Percentiles rank a stretch among this genome's conserved stretches.
Evolutionary conservation across 495 filamentous ascomycete species (phyloP).

Genomic region (Podospora pseudopauciseta): DNA sequence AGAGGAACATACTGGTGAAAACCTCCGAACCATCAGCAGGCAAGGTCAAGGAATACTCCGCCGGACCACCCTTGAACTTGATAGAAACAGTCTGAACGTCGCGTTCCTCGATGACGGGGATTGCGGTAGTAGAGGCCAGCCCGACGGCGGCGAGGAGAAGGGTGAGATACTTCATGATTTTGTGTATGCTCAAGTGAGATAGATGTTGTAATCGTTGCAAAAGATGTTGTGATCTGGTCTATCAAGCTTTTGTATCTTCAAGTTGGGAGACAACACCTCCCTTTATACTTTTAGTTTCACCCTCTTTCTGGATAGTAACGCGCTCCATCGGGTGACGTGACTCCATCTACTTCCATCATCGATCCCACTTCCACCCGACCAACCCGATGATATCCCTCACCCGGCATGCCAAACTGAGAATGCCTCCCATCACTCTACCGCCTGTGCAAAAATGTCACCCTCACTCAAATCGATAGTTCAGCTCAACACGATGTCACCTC

Average conservation of each 20-base stretch:
- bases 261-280: neutral
- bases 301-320: neutral
- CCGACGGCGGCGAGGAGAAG: slow-evolving; percentile 14
- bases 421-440: neutral
- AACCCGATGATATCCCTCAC: neutral
- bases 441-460: neutral
- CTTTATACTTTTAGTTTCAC: neutral
- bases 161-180: slow-evolving; percentile 21
- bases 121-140: slow-evolving; percentile 12
- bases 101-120: slow-evolving; percentile 23
- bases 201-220: neutral
- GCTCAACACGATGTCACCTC: neutral
- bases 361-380: neutral
- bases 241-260: neutral
- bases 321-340: neutral
- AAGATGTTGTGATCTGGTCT: slow-evolving; percentile 1
- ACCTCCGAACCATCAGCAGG: slow-evolving; percentile 28
- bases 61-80: slow-evolving; percentile 30
- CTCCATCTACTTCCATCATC: neutral
- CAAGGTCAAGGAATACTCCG: slow-evolving; percentile 27
- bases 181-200: neutral
- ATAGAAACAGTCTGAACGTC: slow-evolving; percentile 29
- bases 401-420: neutral
- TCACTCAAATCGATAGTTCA: neutral
- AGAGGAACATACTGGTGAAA: slow-evolving; percentile 22